Conservation (phyloP, 1,284 basidiomycete genomes). For the Cryptococcus sp. region DNA sequence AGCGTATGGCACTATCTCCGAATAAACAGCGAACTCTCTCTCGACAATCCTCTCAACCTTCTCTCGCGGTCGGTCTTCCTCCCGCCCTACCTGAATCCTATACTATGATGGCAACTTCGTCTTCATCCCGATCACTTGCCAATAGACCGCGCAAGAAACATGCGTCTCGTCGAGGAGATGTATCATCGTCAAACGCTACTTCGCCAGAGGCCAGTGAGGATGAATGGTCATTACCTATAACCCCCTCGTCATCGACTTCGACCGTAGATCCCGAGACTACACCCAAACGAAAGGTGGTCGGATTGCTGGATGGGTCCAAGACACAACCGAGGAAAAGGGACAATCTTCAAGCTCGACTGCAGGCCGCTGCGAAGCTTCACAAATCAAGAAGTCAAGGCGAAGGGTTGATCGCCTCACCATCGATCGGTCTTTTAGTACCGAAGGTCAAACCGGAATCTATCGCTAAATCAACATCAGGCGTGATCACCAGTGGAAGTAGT, state of each 20-base stretch:
- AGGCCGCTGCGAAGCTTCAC: slow-evolving; percentile 24
- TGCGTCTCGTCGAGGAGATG: slow-evolving; percentile 30
- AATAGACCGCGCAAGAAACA: slow-evolving; percentile 15
- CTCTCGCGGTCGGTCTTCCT: slow-evolving; percentile 30
- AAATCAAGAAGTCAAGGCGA: slow-evolving; percentile 18
- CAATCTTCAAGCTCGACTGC: slow-evolving; percentile 26
- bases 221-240: slow-evolving; percentile 6
- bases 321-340: slow-evolving; percentile 18
- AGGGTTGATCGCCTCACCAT: slow-evolving; percentile 2
- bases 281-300: slow-evolving; percentile 26
- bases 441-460: background rate
- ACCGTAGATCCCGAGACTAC: slow-evolving; percentile 11
- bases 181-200: slow-evolving; percentile 29
- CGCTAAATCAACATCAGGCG: background rate
- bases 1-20: slow-evolving; percentile 9
- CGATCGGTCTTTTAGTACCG: background rate
- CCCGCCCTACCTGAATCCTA: slow-evolving; percentile 25
- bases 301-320: slow-evolving; percentile 13
- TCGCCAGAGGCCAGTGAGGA: slow-evolving; percentile 11
- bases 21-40: slow-evolving; percentile 25
- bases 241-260: background rate
- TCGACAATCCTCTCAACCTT: slow-evolving; percentile 28
- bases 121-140: slow-evolving; percentile 7
- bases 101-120: slow-evolving; percentile 20
- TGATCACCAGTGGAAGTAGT: too few relatives aligned